Evolutionary conservation across 1,284 basidiomycete genomes (phyloP).

Genomic region (Cutaneotrichosporon dermatis): DNA sequence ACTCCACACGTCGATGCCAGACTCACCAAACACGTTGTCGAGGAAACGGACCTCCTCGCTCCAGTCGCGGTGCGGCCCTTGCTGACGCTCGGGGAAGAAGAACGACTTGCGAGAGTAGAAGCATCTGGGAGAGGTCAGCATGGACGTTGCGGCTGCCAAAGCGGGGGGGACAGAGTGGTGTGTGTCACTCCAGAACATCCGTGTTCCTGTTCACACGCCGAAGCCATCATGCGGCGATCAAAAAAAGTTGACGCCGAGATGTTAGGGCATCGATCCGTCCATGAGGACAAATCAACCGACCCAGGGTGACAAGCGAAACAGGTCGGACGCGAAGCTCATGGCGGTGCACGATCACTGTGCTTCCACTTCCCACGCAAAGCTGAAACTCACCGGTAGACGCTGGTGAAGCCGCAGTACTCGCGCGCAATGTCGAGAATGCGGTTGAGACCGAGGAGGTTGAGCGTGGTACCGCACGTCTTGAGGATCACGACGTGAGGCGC

Average conservation of each 20-base stretch:
- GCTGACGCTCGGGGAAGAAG: constrained; percentile 98
- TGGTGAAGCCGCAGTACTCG: constrained; percentile 66
- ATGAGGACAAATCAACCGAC: no score
- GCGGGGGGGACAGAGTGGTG: no score
- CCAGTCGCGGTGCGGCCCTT: constrained; percentile 93
- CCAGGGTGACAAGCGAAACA: no score
- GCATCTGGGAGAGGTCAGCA: constrained; percentile 43
- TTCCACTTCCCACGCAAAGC: background rate
- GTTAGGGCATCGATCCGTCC: no score
- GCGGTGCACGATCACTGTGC: no score
- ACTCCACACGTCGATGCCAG: no score
- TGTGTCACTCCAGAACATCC: no score
- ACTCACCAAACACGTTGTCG: constrained; percentile 63
- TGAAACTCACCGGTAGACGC: constrained; percentile 62
- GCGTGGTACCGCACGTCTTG: constrained; percentile 98
- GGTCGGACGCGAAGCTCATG: no score
- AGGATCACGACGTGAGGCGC: constrained; percentile 94
- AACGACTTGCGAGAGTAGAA: constrained; percentile 99
- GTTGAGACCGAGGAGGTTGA: constrained; percentile 89
- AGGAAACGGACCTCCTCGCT: constrained; percentile 85
- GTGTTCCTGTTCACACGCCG: no score
- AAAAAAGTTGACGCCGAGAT: no score
- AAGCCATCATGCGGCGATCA: no score
- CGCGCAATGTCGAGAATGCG: constrained; percentile 86
- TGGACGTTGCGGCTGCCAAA: background rate